Conservation (phyloP, 257 asterid genomes). For the Solanum acaule region DNA sequence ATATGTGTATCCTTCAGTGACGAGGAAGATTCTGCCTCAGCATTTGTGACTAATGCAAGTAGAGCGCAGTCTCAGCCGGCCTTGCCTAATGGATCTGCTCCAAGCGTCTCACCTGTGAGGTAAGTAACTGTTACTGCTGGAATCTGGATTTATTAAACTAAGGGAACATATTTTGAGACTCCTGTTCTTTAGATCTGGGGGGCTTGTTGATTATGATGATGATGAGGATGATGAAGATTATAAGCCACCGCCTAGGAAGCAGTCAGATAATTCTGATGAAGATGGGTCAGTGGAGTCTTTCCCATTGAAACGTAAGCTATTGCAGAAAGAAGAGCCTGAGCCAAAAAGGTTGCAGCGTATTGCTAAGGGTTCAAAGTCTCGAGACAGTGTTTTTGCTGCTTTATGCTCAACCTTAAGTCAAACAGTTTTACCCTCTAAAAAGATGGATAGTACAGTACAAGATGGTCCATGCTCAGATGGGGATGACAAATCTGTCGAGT, state of each 20-base stretch:
- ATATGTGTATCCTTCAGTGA: conserved; percentile 38
- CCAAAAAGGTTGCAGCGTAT: conserved; percentile 52
- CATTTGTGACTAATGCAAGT: conserved; percentile 34
- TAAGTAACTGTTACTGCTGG: conserved; percentile 12
- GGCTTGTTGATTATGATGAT: conserved; percentile 93
- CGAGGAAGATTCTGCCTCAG: conserved; percentile 94
- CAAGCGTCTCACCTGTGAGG: conserved; percentile 41
- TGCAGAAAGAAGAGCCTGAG: conserved; percentile 57
- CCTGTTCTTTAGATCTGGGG: conserved; percentile 54
- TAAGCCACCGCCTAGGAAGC: conserved; percentile 74
- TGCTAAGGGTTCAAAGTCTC: conserved; percentile 54
- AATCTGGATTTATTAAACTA: background rate
- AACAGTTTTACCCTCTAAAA: conserved; percentile 51
- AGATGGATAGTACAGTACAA: conserved; percentile 18
- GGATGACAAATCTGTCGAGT: conserved; percentile 15
- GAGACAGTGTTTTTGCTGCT: conserved; percentile 64
- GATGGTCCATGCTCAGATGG: conserved; percentile 18
- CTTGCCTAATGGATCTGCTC: conserved; percentile 54
- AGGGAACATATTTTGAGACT: background rate
- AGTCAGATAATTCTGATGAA: conserved; percentile 37
- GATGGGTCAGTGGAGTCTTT: conserved; percentile 46
- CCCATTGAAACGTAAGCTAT: conserved; percentile 62
- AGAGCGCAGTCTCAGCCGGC: conserved; percentile 31
- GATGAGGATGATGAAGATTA: conserved; percentile 96
- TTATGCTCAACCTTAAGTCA: conserved; percentile 61